phyloP scores from a whole-genome alignment of 441 rosid genomes.

The Biscutella laevigata region DNA sequence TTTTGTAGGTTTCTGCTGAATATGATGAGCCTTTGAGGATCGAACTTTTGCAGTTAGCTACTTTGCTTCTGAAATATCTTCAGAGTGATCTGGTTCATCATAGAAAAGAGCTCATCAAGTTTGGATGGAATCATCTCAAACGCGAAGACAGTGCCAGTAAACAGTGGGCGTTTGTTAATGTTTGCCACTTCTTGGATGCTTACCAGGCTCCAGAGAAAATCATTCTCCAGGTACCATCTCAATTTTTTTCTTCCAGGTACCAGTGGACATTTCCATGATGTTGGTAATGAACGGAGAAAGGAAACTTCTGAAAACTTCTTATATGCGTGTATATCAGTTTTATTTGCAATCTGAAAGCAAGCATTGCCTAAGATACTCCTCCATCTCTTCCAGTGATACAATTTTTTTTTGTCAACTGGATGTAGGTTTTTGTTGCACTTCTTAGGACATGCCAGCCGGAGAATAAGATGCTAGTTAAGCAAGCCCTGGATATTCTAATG shows the following conservation, averaged over 20 bases:
- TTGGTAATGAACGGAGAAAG: conserved; percentile 3
- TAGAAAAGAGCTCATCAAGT: conserved; percentile 95
- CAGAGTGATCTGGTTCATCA: conserved; percentile 92
- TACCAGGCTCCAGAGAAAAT: conserved; percentile 99
- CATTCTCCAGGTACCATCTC: conserved; percentile 74
- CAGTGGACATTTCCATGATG: neutral
- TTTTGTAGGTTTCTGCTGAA: conserved; percentile 70
- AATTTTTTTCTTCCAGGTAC: conserved; percentile 2
- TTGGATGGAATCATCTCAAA: conserved; percentile 99
- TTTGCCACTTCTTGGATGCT: conserved; percentile 98
- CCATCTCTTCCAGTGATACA: conserved; percentile 9
- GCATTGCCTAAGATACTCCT: neutral
- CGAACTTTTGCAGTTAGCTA: conserved; percentile 96
- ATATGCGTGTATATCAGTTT: neutral
- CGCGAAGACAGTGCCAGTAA: conserved; percentile 99
- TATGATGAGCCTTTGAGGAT: conserved; percentile 97
- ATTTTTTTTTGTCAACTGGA: conserved; percentile 17
- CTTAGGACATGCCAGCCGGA: conserved; percentile 97
- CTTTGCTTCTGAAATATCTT: conserved; percentile 91
- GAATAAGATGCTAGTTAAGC: conserved; percentile 94
- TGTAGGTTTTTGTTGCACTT: conserved; percentile 98
- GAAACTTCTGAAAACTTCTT: conserved; percentile 4
- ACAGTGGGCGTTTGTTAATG: conserved; percentile 99
- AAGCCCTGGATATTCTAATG: conserved; percentile 96
- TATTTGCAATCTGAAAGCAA: neutral